These are phyloP conservation scores for Hyaloscypha variabilis DNA, from an alignment of 495 filamentous ascomycete genomes.

Conservation along the genomic window DNA sequence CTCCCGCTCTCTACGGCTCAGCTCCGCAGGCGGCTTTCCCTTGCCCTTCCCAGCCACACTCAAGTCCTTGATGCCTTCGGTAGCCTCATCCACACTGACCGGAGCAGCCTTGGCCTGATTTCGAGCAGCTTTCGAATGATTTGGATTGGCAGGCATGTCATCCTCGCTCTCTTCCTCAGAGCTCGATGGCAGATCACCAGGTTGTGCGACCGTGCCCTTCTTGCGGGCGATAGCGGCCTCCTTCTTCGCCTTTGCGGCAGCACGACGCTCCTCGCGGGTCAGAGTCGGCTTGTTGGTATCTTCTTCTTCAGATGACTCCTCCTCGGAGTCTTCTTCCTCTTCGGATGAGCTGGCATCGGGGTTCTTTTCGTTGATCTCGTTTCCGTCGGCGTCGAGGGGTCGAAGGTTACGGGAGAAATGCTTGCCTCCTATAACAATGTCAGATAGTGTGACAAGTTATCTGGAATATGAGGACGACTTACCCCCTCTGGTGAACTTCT, in stretches of 20 bases:
- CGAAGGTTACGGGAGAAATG: slow-evolving; percentile 89
- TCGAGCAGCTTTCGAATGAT: slow-evolving; percentile 74
- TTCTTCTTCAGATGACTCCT: slow-evolving; percentile 50
- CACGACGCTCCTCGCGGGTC: slow-evolving; percentile 86
- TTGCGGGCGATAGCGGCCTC: slow-evolving; percentile 79
- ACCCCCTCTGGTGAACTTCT: slow-evolving; percentile 92
- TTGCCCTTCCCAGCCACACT: slow-evolving; percentile 39
- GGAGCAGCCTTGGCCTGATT: slow-evolving; percentile 48
- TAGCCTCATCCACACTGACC: slow-evolving; percentile 44
- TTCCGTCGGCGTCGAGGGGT: slow-evolving; percentile 84
- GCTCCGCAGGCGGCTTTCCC: slow-evolving; percentile 48
- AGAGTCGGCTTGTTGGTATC: slow-evolving; percentile 52
- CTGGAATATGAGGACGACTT: slow-evolving; percentile 32
- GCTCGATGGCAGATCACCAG: slow-evolving; percentile 82
- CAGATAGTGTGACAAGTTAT: background rate
- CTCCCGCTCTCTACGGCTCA: slow-evolving; percentile 85
- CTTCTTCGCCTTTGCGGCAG: slow-evolving; percentile 89
- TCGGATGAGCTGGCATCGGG: slow-evolving; percentile 45
- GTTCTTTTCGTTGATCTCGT: slow-evolving; percentile 70
- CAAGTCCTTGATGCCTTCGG: slow-evolving; percentile 50
- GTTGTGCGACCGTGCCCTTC: slow-evolving; percentile 62
- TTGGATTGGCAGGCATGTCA: slow-evolving; percentile 83
- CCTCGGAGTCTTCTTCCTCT: slow-evolving; percentile 51
- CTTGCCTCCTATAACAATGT: slow-evolving; percentile 72
- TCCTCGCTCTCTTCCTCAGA: slow-evolving; percentile 66